Conservation (phyloP, 371 early-diverging fungal genomes). For the Massospora cicadina region DNA sequence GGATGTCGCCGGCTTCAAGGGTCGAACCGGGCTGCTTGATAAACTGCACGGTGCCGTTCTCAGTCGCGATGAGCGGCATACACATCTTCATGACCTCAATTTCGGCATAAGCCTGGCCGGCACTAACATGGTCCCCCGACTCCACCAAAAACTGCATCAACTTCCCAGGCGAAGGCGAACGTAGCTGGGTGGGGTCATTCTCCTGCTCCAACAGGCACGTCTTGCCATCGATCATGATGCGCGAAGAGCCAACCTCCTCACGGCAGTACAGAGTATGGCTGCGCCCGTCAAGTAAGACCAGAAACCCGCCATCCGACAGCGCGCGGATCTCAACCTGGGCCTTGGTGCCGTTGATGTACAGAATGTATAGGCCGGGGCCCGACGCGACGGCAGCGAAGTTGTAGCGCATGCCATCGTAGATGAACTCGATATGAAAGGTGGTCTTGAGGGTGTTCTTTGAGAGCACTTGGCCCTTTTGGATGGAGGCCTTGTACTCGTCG, state of each 20-base stretch:
- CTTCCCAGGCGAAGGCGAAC: conserved; percentile 93
- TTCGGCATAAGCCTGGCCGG: conserved; percentile 89
- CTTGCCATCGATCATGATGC: conserved; percentile 79
- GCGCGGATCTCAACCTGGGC: conserved; percentile 63
- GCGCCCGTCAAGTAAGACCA: conserved; percentile 75
- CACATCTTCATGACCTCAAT: conserved; percentile 99
- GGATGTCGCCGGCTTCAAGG: conserved; percentile 77
- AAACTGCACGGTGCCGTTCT: conserved; percentile 79
- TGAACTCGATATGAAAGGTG: conserved; percentile 65
- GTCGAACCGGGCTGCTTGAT: conserved; percentile 78
- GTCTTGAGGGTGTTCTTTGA: conserved; percentile 54
- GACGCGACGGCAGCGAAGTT: conserved; percentile 64
- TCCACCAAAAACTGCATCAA: conserved; percentile 81
- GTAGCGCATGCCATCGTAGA: conserved; percentile 76
- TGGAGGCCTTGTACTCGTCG: conserved; percentile 52
- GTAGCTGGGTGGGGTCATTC: conserved; percentile 85
- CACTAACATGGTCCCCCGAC: conserved; percentile 74
- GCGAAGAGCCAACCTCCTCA: conserved; percentile 76
- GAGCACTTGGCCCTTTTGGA: conserved; percentile 88
- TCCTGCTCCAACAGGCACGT: conserved; percentile 88
- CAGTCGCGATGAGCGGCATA: conserved; percentile 84
- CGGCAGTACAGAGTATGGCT: conserved; percentile 78
- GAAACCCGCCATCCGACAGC: conserved; percentile 82
- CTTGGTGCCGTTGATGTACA: conserved; percentile 66
- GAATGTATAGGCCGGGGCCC: conserved; percentile 59